These are phyloP conservation scores for Zymoseptoria brevis DNA, from an alignment of 2,329 filamentous ascomycete genomes.

Conservation along the genomic window DNA sequence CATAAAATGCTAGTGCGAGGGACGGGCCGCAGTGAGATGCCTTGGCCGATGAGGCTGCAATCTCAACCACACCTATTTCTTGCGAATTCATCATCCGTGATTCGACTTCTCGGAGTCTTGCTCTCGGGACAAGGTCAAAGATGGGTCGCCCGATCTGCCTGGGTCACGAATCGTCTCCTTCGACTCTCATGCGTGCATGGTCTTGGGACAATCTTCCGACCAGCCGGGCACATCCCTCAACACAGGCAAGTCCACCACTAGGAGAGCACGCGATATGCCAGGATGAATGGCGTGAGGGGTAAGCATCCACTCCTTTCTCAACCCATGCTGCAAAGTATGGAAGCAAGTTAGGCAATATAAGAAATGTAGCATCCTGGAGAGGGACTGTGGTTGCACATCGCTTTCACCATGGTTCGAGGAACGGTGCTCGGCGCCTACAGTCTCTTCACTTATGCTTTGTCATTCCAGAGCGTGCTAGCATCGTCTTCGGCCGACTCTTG, in stretches of 20 bases:
- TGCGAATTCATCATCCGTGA: background rate
- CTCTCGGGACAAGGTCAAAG: background rate
- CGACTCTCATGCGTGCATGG: background rate
- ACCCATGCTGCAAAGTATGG: background rate
- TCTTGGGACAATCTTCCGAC: background rate
- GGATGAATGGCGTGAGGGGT: background rate
- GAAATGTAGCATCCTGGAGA: background rate
- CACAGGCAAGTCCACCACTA: background rate
- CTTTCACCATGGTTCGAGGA: background rate
- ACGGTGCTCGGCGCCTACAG: slow-evolving; percentile 3
- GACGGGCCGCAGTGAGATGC: background rate
- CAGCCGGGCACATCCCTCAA: background rate
- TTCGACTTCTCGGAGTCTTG: background rate
- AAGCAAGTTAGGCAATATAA: background rate
- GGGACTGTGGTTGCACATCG: background rate
- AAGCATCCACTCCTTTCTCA: background rate
- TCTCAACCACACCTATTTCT: slow-evolving; percentile 2
- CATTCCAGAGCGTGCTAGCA: slow-evolving; percentile 8
- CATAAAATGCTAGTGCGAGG: background rate
- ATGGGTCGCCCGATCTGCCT: background rate
- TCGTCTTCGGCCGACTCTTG: background rate
- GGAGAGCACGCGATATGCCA: background rate
- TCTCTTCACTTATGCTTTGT: slow-evolving; percentile 10
- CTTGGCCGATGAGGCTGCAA: slow-evolving; percentile 1
- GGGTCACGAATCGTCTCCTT: background rate